Conservation (phyloP, 1,284 basidiomycete species). For the Pseudozyma sp. region DNA sequence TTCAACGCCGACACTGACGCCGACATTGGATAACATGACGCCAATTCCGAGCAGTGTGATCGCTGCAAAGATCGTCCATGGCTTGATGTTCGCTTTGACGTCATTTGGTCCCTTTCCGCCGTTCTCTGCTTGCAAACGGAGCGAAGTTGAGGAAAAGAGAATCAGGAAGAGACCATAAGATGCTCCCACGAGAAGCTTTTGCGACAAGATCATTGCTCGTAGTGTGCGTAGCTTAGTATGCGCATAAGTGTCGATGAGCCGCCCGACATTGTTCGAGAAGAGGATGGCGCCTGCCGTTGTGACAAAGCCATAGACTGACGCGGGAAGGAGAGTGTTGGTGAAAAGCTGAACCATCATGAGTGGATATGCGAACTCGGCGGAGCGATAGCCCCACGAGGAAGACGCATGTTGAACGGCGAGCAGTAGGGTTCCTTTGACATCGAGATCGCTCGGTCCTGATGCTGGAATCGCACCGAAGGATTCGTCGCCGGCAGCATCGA, state of each 20-base stretch:
- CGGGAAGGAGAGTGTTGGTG: conserved; percentile 73
- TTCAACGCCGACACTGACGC: conserved; percentile 74
- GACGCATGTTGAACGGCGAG: conserved; percentile 55
- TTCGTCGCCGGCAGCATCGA: conserved; percentile 1
- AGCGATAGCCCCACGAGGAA: conserved; percentile 72
- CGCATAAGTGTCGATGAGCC: conserved; percentile 71
- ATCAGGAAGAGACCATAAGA: conserved; percentile 71
- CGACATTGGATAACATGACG: conserved; percentile 70
- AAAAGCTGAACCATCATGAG: conserved; percentile 73
- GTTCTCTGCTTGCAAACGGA: conserved; percentile 45
- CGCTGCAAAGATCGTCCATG: conserved; percentile 69
- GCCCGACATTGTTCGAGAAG: conserved; percentile 71
- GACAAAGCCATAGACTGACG: conserved; percentile 73
- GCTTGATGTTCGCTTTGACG: conserved; percentile 16
- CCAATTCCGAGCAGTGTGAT: conserved; percentile 70
- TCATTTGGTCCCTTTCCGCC: conserved; percentile 39
- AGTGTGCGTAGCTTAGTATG: conserved; percentile 70
- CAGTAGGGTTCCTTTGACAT: conserved; percentile 38
- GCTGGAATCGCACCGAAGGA: conserved; percentile 24
- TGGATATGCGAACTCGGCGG: conserved; percentile 72
- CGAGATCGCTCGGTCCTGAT: conserved; percentile 30
- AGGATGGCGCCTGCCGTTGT: conserved; percentile 70
- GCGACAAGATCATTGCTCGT: conserved; percentile 71
- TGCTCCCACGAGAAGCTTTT: conserved; percentile 71
- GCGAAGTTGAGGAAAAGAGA: conserved; percentile 55